These are phyloP conservation scores for Citrullus amarus DNA, from an alignment of 306 rosid genomes.

Conservation along the genomic window DNA sequence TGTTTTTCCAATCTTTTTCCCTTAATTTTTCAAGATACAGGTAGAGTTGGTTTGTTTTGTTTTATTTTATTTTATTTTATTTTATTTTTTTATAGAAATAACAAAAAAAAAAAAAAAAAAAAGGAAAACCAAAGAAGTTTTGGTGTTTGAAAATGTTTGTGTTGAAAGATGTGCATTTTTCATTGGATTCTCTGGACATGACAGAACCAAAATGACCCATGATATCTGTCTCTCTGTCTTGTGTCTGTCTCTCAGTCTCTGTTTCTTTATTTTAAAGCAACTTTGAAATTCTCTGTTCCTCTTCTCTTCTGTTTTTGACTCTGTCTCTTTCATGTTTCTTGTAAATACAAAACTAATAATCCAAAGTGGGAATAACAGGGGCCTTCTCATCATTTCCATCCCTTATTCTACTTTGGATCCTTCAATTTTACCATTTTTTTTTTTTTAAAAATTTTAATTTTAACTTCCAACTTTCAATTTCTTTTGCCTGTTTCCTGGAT, in stretches of 20 bases:
- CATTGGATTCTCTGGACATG: constrained; percentile 10
- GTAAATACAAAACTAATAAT: neutral
- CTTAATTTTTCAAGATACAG: too few relatives aligned
- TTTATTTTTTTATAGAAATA: neutral
- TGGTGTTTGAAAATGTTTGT: neutral
- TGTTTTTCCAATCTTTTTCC: too few relatives aligned
- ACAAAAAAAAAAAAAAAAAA: neutral
- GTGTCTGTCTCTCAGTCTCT: neutral
- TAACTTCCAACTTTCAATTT: neutral
- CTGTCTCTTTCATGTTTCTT: neutral
- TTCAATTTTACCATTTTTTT: neutral
- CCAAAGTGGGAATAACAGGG: neutral
- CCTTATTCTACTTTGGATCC: neutral
- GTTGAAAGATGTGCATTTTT: neutral
- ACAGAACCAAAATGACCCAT: neutral
- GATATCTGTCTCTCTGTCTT: neutral
- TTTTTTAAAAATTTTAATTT: too few relatives aligned
- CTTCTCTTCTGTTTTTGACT: neutral
- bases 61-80: too few relatives aligned
- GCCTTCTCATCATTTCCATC: neutral
- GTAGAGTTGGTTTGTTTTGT: too few relatives aligned
- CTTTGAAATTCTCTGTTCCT: neutral
- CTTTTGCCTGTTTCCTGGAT: neutral
- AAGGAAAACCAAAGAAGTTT: neutral
- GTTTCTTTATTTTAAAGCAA: neutral